Conservation (phyloP, 208 protist genomes). For the Entamoeba dispar region DNA sequence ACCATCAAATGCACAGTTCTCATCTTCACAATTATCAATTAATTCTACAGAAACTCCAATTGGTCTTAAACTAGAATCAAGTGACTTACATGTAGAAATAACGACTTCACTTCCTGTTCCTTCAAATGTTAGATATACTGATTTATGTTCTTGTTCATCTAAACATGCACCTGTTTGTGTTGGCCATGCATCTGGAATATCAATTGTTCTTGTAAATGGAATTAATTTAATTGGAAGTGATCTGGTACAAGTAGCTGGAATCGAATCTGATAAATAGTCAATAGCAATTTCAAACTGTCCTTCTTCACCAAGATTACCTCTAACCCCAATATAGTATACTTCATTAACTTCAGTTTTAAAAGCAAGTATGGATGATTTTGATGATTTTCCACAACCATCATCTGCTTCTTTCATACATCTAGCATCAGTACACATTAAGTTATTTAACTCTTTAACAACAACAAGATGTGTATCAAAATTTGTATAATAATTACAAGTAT, state of each 20-base stretch:
- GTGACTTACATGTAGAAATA: background rate
- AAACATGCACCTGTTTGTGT: background rate
- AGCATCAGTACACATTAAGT: background rate
- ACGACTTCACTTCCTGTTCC: background rate
- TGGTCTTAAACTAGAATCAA: background rate
- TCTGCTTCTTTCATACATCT: background rate
- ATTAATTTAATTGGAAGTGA: background rate
- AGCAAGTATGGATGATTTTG: background rate
- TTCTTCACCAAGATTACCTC: background rate
- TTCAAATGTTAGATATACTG: background rate
- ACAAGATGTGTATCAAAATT: background rate
- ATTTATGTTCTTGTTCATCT: background rate
- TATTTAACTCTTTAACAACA: background rate
- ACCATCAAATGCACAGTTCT: background rate
- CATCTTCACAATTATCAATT: background rate
- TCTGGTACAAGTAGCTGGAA: background rate
- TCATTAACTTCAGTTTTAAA: background rate
- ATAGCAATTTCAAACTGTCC: background rate
- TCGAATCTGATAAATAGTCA: background rate
- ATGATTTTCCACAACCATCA: background rate
- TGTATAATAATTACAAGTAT: background rate
- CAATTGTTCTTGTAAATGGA: background rate
- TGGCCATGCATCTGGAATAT: background rate
- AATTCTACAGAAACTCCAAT: background rate
- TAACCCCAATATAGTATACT: background rate